Conservation (phyloP, 345 rosid species). For the Pistacia atlantica region DNA sequence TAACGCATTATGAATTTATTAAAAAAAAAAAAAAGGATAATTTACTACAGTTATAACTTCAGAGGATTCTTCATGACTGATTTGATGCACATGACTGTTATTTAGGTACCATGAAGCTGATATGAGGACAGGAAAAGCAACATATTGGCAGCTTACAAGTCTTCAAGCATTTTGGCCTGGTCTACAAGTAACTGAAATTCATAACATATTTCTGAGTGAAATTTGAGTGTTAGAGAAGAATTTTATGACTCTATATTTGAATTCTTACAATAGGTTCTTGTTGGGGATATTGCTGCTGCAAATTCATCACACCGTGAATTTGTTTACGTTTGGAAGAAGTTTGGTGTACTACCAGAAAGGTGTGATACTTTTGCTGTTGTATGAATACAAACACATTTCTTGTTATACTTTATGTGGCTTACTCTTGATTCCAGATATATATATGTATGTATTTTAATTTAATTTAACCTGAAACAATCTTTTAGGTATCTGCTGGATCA, state of each 20-base stretch:
- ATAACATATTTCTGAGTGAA: neutral
- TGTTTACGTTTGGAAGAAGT: conserved; percentile 78
- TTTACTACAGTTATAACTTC: neutral
- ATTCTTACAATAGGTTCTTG: conserved; percentile 71
- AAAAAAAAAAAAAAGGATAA: neutral
- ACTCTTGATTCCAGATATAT: conserved; percentile 18
- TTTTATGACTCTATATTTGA: conserved; percentile 28
- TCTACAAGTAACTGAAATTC: conserved; percentile 63
- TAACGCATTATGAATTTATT: neutral
- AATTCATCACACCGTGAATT: conserved; percentile 91
- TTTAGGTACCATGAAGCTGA: conserved; percentile 97
- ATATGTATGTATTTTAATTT: neutral
- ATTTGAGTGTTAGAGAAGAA: conserved; percentile 8
- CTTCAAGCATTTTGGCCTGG: conserved; percentile 99
- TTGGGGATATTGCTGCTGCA: conserved; percentile 91
- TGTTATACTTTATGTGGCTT: neutral
- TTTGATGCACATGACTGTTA: conserved; percentile 13
- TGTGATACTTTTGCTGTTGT: conserved; percentile 18
- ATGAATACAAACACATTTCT: neutral
- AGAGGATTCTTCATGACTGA: conserved; percentile 1
- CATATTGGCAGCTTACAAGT: conserved; percentile 99
- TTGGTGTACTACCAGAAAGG: conserved; percentile 94
- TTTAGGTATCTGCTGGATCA: conserved; percentile 83
- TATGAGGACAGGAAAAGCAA: conserved; percentile 94
- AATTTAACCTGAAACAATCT: conserved; percentile 19